Base-by-base conservation (phyloP, 768 basidiomycete species). In the Boletales sp. region DNA sequence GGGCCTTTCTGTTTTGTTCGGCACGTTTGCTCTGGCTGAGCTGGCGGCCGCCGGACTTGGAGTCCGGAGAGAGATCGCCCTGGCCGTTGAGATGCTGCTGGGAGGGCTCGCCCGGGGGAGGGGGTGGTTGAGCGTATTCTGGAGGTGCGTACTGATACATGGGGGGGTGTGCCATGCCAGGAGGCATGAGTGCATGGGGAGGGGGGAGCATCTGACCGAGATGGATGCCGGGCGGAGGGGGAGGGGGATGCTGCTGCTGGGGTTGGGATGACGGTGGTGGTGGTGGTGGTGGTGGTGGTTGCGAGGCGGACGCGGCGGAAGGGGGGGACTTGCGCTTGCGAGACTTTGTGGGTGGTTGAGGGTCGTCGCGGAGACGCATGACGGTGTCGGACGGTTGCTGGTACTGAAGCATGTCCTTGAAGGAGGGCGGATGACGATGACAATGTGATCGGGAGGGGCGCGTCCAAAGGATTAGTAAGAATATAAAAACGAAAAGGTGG, bases 1-100 rank as follows among this genome's bases (percentile, higher is more conserved):
- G 93, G 0, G 93, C 93, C 68, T 93, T 94, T 58, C 93, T 79
- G 67, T 97, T 97, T 73, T 97, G 93, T 61, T 94, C 93, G 38
- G 93, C 93, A 10, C 93, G 81, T 64, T 93, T 94, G 64, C 84
- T 87, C 62, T 78, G 82, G 67, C 86, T 89, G 43, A 93, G 74
- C 11, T 81, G 70, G 41, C 90, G 75, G 21, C 77, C 77, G 17
- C 70, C 67, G 3, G 40, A 14, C 52, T 64, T 64, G 13, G 15
- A 3, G 0, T 48, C 45, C 51, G 53, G 31, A 30, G 29, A 43
- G 27, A 21, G 21, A 21, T 21, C 21, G 21, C 39, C 15, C 35
- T 63, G 51, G 11, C 56, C 68, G 32, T 67, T 52, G 32, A 59
- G 59, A 0, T 60, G 53, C 47, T 68, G 61, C 43, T 71, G 65